A percentile compares a stretch with the other conserved stretches of the same genome.
Evolutionary conservation across 2,329 filamentous ascomycete genomes (phyloP).

Genomic region (Fusarium goolgardi): DNA sequence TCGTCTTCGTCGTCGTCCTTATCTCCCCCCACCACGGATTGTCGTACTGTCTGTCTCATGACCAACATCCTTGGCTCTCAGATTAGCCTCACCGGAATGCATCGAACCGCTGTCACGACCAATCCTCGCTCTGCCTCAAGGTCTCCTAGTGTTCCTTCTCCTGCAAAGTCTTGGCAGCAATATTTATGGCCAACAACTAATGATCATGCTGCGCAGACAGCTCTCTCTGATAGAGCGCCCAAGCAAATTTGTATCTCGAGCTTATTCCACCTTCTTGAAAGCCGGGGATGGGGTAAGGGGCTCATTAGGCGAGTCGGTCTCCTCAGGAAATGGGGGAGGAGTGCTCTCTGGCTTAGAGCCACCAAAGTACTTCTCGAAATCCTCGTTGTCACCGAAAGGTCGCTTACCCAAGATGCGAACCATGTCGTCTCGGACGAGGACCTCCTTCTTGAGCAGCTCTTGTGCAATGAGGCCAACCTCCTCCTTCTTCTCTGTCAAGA

Average conservation of each 20-base stretch:
- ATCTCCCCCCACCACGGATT: slow-evolving; percentile 8
- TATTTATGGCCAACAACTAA: background rate
- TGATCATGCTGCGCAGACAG: slow-evolving; percentile 1
- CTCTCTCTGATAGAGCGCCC: slow-evolving; percentile 7
- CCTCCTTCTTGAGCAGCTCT: slow-evolving; percentile 91
- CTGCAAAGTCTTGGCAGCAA: slow-evolving; percentile 5
- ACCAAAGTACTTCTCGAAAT: slow-evolving; percentile 95
- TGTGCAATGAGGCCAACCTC: slow-evolving; percentile 92
- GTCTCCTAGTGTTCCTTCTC: slow-evolving; percentile 38
- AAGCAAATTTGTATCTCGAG: slow-evolving; percentile 15
- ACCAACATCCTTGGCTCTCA: slow-evolving; percentile 6
- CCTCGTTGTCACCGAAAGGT: slow-evolving; percentile 83
- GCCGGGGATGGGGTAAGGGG: slow-evolving; percentile 54
- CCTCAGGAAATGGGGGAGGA: slow-evolving; percentile 65
- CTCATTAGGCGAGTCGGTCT: slow-evolving; percentile 56
- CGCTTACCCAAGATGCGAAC: slow-evolving; percentile 85
- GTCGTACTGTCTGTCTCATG: slow-evolving; percentile 13
- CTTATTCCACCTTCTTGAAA: slow-evolving; percentile 49
- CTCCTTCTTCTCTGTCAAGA: slow-evolving; percentile 85
- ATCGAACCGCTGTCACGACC: slow-evolving; percentile 28
- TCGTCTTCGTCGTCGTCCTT: background rate
- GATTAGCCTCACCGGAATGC: slow-evolving; percentile 11
- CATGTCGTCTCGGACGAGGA: slow-evolving; percentile 91
- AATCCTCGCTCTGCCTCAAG: slow-evolving; percentile 39
- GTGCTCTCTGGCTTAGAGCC: slow-evolving; percentile 67